A percentile compares a stretch with the other conserved stretches of the same genome.
Conservation (phyloP, 2,329 filamentous ascomycete genomes). For the Penicillium sp. region DNA sequence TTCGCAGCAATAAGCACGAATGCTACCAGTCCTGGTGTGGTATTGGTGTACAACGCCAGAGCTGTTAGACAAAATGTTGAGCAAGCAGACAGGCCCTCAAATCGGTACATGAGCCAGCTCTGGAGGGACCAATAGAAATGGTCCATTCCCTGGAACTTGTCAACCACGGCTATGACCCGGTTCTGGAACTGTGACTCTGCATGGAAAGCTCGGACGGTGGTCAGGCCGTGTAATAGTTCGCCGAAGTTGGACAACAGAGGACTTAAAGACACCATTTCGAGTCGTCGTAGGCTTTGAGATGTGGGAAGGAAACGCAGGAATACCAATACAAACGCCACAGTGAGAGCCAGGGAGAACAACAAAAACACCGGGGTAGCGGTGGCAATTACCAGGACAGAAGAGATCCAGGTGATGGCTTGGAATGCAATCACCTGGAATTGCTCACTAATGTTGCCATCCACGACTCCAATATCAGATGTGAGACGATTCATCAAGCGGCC, state of each 20-base stretch:
- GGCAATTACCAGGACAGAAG: slow-evolving; percentile 74
- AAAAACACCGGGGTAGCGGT: slow-evolving; percentile 76
- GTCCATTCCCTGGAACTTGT: slow-evolving; percentile 90
- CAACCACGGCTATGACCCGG: slow-evolving; percentile 74
- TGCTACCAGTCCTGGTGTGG: slow-evolving; percentile 74
- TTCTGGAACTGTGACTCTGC: slow-evolving; percentile 77
- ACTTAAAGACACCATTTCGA: slow-evolving; percentile 86
- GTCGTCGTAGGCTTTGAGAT: slow-evolving; percentile 75
- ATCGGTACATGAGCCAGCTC: slow-evolving; percentile 78
- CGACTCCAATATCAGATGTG: slow-evolving; percentile 83
- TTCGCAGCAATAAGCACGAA: slow-evolving; percentile 75
- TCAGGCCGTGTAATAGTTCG: slow-evolving; percentile 77
- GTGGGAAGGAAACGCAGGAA: slow-evolving; percentile 77
- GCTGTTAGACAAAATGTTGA: slow-evolving; percentile 72
- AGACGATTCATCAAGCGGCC: slow-evolving; percentile 89
- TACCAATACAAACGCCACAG: slow-evolving; percentile 65
- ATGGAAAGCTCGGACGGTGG: slow-evolving; percentile 79
- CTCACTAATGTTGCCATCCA: slow-evolving; percentile 79
- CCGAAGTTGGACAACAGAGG: slow-evolving; percentile 92
- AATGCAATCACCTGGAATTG: slow-evolving; percentile 71
- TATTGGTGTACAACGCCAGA: slow-evolving; percentile 70
- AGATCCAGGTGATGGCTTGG: slow-evolving; percentile 66
- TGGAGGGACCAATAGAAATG: slow-evolving; percentile 94
- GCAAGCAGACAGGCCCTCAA: slow-evolving; percentile 67
- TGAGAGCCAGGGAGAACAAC: slow-evolving; percentile 66